Base-by-base conservation (phyloP, 1,284 basidiomycete genomes). In the Tilletia horrida region DNA sequence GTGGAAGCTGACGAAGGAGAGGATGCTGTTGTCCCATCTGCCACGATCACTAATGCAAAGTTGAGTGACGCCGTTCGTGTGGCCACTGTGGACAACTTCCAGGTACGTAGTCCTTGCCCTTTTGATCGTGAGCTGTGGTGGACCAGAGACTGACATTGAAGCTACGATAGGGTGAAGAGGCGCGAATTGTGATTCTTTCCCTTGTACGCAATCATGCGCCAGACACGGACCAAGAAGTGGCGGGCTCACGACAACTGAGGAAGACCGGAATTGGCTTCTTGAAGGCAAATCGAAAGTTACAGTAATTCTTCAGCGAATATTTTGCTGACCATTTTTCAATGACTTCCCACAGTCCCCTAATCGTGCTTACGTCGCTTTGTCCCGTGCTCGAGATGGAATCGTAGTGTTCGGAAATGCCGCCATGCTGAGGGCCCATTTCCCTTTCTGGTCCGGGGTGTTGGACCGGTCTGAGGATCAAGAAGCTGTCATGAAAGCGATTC, bases 11-110 rank as follows among this genome's bases (percentile, higher is more conserved):
- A 89, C 29, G 79, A 84, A 63, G 84, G 89, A 31, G 79, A 84
- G 62, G 84, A 87, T 1, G 83, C 84, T 0, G 85, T 83, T 67
- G 83, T 84, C 57, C 88, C 88, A 74, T 66, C 81, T 71, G 48
- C 62, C 2, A 43, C 35, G 52, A 63, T 42, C 62, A 11, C 66
- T 11, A 48, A 21, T 0, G 57, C 90, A 88, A 4, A 40, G 35
- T 11, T 40, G 35, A 40, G 35, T 11, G 35, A 40, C 11, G 11
- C 35, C 35, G 86, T 90, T 35, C 85, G 85, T 16, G 81, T 90
- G 8, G 85, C 88, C n/a, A 90, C 89, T 0, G 85, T 91, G 1
- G 89, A 91, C 72, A 90, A 88, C 69, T 91, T 87, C 74, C 90
- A 91, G 78, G 89, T 87, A 7, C 21, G 50, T 25, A 11, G 23